Percentiles rank a stretch among this genome's conserved stretches.
phyloP scores from a whole-genome alignment of 352 stramenopile species.

The Hyaloperonospora brassicae region DNA sequence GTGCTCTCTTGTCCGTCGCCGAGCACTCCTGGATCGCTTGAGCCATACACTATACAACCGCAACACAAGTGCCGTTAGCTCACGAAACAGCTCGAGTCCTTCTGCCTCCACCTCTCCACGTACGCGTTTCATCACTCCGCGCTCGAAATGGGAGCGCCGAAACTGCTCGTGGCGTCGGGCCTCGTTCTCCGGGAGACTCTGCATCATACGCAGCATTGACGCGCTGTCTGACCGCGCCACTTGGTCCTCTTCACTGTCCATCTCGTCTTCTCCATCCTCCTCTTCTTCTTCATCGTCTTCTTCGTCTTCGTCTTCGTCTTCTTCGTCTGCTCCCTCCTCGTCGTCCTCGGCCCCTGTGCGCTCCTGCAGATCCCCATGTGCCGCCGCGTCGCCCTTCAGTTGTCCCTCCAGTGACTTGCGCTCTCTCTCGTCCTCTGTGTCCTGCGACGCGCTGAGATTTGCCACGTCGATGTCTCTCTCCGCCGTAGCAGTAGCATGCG shows the following conservation, averaged over 20 bases:
- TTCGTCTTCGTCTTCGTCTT: constrained; percentile 1
- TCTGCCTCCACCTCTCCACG: not conserved
- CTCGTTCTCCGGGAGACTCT: constrained; percentile 53
- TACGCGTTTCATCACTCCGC: constrained; percentile 71
- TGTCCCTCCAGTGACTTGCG: constrained; percentile 8
- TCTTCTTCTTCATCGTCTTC: constrained; percentile 57
- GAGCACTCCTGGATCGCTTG: constrained; percentile 66
- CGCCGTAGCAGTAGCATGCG: too few relatives aligned
- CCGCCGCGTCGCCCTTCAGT: constrained; percentile 32
- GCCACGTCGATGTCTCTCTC: too few relatives aligned
- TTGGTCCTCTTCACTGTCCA: constrained; percentile 41
- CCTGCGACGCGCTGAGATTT: constrained; percentile 17
- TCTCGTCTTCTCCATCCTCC: constrained; percentile 38
- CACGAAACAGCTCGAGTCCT: not conserved
- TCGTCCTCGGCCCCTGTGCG: constrained; percentile 16
- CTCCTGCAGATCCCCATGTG: constrained; percentile 43
- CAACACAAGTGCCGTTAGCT: constrained; percentile 5
- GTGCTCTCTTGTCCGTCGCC: constrained; percentile 38
- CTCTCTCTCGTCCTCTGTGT: constrained; percentile 40
- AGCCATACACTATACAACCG: constrained; percentile 53
- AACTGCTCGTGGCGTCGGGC: constrained; percentile 73
- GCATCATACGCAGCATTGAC: constrained; percentile 74
- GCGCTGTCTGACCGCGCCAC: constrained; percentile 47
- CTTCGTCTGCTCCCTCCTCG: constrained; percentile 2
- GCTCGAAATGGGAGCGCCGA: constrained; percentile 77